A percentile compares a stretch with the other conserved stretches of the same genome.
phyloP scores from a whole-genome alignment of 2,329 filamentous ascomycete species.

The Aspergillus puulaauensis region DNA sequence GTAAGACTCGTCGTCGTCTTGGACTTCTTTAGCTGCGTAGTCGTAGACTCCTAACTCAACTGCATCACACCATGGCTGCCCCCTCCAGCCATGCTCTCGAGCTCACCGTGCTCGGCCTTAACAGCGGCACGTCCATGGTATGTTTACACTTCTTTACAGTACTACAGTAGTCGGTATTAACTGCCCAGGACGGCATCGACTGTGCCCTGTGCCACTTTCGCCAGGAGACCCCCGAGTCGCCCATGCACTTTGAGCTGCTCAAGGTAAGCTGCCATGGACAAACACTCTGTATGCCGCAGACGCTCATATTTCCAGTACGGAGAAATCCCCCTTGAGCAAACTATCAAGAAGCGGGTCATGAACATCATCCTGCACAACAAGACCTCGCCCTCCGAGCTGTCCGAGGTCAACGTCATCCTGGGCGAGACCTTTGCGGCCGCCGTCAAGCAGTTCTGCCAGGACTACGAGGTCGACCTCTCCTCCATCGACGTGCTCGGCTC shows the following conservation, averaged over 20 bases:
- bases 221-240: conserved; percentile 51
- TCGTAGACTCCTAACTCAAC: not conserved
- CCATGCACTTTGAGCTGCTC: conserved; percentile 59
- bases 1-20: too few species aligned
- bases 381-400: conserved; percentile 54
- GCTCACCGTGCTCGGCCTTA: conserved; percentile 44
- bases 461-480: not conserved
- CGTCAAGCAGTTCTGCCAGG: conserved; percentile 48
- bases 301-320: conserved; percentile 39
- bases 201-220: conserved; percentile 59
- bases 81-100: not conserved
- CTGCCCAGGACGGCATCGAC: conserved; percentile 52
- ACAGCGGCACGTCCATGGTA: conserved; percentile 54
- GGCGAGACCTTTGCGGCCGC: conserved; percentile 58
- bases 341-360: conserved; percentile 57
- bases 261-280: conserved; percentile 8
- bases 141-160: not conserved
- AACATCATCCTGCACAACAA: conserved; percentile 55
- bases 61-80: not conserved
- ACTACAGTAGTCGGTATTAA: not conserved
- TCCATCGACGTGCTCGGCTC: conserved; percentile 39
- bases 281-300: too few species aligned
- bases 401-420: conserved; percentile 58
- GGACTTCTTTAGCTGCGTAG: too few species aligned
- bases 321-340: conserved; percentile 54